Evolutionary conservation across 208 protist species (phyloP), one percentile per base, ranked within the genome.

Genomic region (Wallacemonas rigidus): DNA sequence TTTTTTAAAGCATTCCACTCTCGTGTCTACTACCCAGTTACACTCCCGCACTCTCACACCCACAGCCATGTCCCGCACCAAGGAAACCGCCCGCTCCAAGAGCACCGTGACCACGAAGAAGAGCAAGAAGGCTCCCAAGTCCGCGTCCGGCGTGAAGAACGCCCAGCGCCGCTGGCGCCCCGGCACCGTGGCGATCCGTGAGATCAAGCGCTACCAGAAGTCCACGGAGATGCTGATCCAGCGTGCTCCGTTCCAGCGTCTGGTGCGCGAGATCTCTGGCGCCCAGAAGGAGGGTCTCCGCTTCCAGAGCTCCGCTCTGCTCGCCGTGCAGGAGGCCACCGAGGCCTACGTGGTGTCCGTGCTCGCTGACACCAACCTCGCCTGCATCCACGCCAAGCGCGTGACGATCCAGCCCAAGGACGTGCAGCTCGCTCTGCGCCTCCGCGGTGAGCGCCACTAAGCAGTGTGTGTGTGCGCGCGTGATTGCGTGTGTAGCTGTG

Each of bases 101-200:
- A 97, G 94, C 96, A 88, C 95, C 95, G 77, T 99, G 98, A 92
- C 97, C 91, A 65, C 97, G 89, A 81, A 92, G 97, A 79, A 99
- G 79, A 97, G 95, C 78, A 99, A 99, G 92, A 98, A 98, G 45
- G 98, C 98, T n/a, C 90, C 94, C 72, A 98, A 98, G 89, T 94
- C 90, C 45, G 60, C 78, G 40, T 81, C 96, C 39, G 98, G 98
- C 72, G 83, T 99, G 54, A 99, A 99, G 93, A 98, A 98, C 89
- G 93, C 97, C 50, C 98, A 99, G 76, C 81, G 98, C 70, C 81
- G 77, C 76, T 99, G 95, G 94, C 85, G 97, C 73, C 98, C 98
- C 70, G 98, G 98, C 77, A 99, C 98, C 15, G 98, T 99, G 40
- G 98, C 98, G 41, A 92, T 99, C 61, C 90, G 98, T 79, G 98